A percentile compares a stretch with the other conserved stretches of the same genome.
phyloP scores from a whole-genome alignment of 306 rosid genomes.

The Rosa persica region DNA sequence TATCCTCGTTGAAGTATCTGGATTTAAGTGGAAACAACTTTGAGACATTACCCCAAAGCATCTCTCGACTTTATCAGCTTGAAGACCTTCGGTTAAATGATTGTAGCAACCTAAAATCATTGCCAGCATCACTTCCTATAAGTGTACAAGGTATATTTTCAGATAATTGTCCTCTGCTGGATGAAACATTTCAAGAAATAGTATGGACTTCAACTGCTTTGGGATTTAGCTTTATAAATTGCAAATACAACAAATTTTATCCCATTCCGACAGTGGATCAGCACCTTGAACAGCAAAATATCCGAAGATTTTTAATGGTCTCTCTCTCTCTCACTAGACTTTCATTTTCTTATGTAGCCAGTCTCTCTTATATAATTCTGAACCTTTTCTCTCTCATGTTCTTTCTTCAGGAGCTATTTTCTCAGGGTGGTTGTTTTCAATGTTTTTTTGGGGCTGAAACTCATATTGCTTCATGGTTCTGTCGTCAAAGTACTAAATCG shows the following conservation, averaged over 20 bases:
- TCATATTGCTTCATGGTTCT: no score
- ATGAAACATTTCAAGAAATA: not conserved
- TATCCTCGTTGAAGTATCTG: slow-evolving; percentile 5
- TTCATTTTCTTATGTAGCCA: no score
- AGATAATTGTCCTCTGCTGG: slow-evolving; percentile 18
- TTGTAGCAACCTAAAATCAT: slow-evolving; percentile 9
- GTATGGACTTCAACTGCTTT: slow-evolving; percentile 12
- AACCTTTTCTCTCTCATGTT: not conserved
- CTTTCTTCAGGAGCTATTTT: no score
- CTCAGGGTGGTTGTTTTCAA: no score
- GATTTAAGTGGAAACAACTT: slow-evolving; percentile 17
- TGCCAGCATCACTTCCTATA: slow-evolving; percentile 11
- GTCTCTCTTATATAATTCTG: no score
- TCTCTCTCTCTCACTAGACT: no score
- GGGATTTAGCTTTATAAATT: slow-evolving; percentile 12
- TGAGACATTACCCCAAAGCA: slow-evolving; percentile 13
- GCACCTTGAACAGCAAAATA: not conserved
- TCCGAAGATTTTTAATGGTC: no score
- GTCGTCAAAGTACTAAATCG: no score
- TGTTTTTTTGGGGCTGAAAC: no score
- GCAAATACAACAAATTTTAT: not conserved
- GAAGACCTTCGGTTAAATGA: slow-evolving; percentile 4
- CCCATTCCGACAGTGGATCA: not conserved
- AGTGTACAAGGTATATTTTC: slow-evolving; percentile 8
- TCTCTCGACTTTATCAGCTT: slow-evolving; percentile 24